Base-by-base conservation (phyloP, 1,284 basidiomycete species). In the Sanghuangporus sanghuang region DNA sequence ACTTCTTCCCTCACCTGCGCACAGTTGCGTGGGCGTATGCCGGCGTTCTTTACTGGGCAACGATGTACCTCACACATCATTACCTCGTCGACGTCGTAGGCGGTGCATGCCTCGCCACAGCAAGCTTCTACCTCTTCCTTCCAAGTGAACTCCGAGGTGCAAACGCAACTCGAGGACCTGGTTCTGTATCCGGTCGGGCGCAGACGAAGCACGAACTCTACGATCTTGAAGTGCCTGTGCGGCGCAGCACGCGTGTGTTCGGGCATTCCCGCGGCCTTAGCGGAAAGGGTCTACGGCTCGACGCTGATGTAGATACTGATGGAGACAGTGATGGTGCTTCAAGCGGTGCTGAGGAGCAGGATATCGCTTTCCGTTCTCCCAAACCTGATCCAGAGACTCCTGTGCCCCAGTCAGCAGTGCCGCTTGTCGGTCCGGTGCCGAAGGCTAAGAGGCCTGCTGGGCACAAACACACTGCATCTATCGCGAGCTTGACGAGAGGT, bases 11-110 rank as follows among this genome's bases (percentile, higher is more conserved):
- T 27, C 79, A 81, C 68, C 82, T 82, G 18, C 81, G 83, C 14
- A 77, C 77, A 61, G 85, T 84, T 67, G 88, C 90, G 65, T 98
- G 95, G 94, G 79, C 76, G 0, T 98, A 99, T 75, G 87, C 87
- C 1, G 87, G 85, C n/a, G 78, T 94, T 39, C 83, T 99, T 1
- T 99, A 97, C 76, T 98, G 96, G 96, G 90, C 92, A 27, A 99
- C 96, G 39, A 99, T 99, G 96, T 97, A 97, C 79, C 87, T 96
- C 69, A 94, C 92, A 5, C 95, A 97, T 74, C 95, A 98, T 79
- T 99, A 98, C 80, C 87, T 98, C 69, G 94, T 99, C 76, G 97
- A 99, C 72, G 89, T 98, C 69, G 93, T 96, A 42, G 93, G 89
- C 2, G 96, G 96, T 6, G 93, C 93, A 0, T 97, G 95, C 73